Percentiles rank a stretch among this genome's conserved stretches.
phyloP scores from a whole-genome alignment of 805 yeast genomes.

The Saccharomycopsis amapae region DNA sequence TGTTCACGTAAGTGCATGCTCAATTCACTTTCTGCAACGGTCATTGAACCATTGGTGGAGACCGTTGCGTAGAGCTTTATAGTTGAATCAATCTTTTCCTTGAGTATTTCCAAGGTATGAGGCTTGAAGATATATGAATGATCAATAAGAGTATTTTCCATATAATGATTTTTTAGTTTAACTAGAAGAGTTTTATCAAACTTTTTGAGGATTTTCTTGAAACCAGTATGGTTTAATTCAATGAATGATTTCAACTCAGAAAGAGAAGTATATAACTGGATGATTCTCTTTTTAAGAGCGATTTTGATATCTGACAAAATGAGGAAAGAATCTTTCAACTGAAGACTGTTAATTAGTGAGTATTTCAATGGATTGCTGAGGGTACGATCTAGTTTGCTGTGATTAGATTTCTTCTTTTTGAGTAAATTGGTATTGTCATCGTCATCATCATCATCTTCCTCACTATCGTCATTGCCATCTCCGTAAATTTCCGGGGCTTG shows the following conservation, averaged over 20 bases:
- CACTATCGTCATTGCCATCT: constrained; percentile 17
- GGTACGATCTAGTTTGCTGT: neutral
- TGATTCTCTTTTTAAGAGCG: constrained; percentile 46
- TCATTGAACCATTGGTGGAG: constrained; percentile 33
- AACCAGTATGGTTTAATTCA: constrained; percentile 82
- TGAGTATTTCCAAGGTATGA: constrained; percentile 41
- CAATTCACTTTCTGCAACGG: constrained; percentile 42
- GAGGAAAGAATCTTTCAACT: constrained; percentile 24
- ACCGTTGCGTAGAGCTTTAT: constrained; percentile 50
- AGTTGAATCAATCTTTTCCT: constrained; percentile 45
- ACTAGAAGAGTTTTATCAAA: constrained; percentile 78
- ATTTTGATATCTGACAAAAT: constrained; percentile 41
- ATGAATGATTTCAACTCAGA: constrained; percentile 79
- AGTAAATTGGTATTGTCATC: neutral
- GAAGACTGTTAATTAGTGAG: constrained; percentile 13
- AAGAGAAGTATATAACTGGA: constrained; percentile 60
- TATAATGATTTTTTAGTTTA: constrained; percentile 50
- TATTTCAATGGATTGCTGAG: constrained; percentile 3
- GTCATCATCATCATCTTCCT: constrained; percentile 17
- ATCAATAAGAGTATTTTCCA: constrained; percentile 37
- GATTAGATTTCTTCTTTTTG: constrained; percentile 3
- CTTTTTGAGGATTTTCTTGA: constrained; percentile 83
- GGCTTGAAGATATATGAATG: constrained; percentile 50
- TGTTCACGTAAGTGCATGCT: constrained; percentile 64
- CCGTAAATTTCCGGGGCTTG: constrained; percentile 20